These are phyloP conservation scores for Trichomonas gallinae DNA, from an alignment of 208 protist species.

Conservation along the genomic window DNA sequence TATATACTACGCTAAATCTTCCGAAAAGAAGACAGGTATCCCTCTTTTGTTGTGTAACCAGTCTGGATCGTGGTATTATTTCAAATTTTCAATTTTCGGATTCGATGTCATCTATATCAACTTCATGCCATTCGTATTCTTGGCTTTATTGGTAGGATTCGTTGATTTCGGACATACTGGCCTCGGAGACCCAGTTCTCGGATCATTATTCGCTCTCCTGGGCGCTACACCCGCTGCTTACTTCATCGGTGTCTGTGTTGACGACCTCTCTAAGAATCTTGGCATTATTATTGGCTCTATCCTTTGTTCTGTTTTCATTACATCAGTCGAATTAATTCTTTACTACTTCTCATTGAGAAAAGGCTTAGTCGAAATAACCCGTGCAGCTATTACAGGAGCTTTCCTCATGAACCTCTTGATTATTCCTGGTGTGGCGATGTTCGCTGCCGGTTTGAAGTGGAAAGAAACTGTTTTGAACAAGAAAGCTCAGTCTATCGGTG, in stretches of 20 bases:
- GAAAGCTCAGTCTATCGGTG: background rate
- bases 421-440: background rate
- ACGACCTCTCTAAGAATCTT: background rate
- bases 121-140: background rate
- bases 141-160: background rate
- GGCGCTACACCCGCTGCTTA: background rate
- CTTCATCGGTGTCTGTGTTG: background rate
- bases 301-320: background rate
- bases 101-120: constrained; percentile 16
- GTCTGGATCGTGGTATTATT: background rate
- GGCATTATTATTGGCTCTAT: background rate
- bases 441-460: background rate
- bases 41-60: background rate
- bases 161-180: background rate
- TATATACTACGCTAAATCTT: background rate
- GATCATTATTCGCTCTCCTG: background rate
- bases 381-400: background rate
- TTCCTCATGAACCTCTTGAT: constrained; percentile 16
- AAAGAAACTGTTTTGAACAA: background rate
- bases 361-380: background rate
- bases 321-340: background rate
- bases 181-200: background rate
- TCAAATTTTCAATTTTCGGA: background rate
- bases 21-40: background rate
- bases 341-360: background rate